Evolutionary conservation across 169 alveolate species (phyloP).

Genomic region (Babesia caballi): DNA sequence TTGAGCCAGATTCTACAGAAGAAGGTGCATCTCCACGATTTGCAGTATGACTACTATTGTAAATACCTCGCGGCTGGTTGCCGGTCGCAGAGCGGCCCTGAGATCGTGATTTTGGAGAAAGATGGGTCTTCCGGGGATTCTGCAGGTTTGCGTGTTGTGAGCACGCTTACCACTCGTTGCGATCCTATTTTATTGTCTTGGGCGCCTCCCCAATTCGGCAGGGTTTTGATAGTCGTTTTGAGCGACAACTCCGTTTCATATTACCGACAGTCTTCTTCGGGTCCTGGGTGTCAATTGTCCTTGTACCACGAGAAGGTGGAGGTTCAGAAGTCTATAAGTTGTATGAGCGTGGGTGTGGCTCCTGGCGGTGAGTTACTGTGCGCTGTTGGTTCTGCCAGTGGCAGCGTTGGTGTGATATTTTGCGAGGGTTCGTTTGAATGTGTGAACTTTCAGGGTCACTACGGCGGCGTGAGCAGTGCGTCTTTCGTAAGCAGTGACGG

Average conservation of each 20-base stretch:
- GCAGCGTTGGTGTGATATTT: slow-evolving; percentile 32
- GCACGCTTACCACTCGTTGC: slow-evolving; percentile 7
- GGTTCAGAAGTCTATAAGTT: slow-evolving; percentile 49
- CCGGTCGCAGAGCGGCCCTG: slow-evolving; percentile 50
- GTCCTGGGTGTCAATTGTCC: slow-evolving; percentile 8
- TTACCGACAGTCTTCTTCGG: slow-evolving; percentile 13
- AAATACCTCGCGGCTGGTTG: slow-evolving; percentile 58
- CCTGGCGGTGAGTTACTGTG: slow-evolving; percentile 47
- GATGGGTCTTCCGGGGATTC: slow-evolving; percentile 7
- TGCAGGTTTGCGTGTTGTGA: slow-evolving; percentile 8
- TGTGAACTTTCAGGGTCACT: slow-evolving; percentile 34
- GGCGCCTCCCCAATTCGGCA: slow-evolving; percentile 62
- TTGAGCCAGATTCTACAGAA: slow-evolving; percentile 51
- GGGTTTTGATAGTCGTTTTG: slow-evolving; percentile 8
- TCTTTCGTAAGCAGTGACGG: slow-evolving; percentile 23
- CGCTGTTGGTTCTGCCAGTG: slow-evolving; percentile 56
- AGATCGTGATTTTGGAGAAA: slow-evolving; percentile 46
- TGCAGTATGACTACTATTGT: slow-evolving; percentile 55
- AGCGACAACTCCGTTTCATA: slow-evolving; percentile 45
- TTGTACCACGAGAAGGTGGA: slow-evolving; percentile 10
- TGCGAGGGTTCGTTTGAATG: slow-evolving; percentile 21
- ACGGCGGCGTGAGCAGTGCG: slow-evolving; percentile 41
- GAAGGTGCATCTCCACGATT: slow-evolving; percentile 39
- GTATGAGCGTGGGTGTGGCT: slow-evolving; percentile 39
- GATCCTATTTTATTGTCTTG: slow-evolving; percentile 51